These are phyloP conservation scores for Verticillium nubilum DNA, from an alignment of 2,329 filamentous ascomycete species.

Conservation along the genomic window DNA sequence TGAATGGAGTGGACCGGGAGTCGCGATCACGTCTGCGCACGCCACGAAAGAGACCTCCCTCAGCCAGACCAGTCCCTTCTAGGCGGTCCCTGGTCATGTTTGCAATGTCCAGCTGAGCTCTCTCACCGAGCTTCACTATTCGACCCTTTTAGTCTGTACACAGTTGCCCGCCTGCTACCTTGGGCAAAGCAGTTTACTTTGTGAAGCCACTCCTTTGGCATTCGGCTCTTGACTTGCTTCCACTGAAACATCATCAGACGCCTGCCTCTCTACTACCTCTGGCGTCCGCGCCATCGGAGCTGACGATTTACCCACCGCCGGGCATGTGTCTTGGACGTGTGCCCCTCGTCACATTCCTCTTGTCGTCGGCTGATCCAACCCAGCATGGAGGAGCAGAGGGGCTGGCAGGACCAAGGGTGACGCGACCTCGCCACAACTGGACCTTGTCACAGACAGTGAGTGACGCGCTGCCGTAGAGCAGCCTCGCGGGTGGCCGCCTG, in stretches of 20 bases:
- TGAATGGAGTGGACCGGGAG: not conserved
- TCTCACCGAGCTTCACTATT: not conserved
- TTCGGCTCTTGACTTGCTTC: no score
- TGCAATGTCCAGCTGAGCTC: no score
- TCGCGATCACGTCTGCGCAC: no score
- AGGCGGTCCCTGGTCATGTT: not conserved
- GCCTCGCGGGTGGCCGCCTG: slow-evolving; percentile 1
- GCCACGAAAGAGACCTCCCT: not conserved
- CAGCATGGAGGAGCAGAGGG: not conserved
- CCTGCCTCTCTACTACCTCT: no score
- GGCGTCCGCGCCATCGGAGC: not conserved
- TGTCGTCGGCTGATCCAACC: not conserved
- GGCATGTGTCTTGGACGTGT: not conserved
- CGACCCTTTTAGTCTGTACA: no score
- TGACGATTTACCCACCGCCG: not conserved
- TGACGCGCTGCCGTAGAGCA: not conserved
- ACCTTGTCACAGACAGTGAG: not conserved
- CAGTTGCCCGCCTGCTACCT: no score
- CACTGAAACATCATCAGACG: no score
- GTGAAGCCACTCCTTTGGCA: no score
- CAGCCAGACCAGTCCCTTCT: not conserved
- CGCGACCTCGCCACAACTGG: not conserved
- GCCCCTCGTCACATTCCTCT: not conserved
- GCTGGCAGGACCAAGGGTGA: not conserved
- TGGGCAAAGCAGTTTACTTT: no score